Base-by-base conservation (phyloP, 2,329 filamentous ascomycete genomes). In the Monosporascus sp. region DNA sequence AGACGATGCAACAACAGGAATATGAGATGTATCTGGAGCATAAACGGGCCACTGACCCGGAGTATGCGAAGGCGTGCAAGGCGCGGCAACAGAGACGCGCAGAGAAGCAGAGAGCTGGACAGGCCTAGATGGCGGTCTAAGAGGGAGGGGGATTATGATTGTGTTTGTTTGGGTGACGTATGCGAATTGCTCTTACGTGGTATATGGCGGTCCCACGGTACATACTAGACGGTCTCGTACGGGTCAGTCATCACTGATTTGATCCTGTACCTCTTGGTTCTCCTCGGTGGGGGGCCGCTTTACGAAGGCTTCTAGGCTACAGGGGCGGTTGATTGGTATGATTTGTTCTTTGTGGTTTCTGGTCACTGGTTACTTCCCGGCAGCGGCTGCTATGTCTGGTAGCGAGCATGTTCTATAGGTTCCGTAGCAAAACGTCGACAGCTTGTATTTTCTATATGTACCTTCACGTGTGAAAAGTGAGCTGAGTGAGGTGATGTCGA, bases 1-100 rank as follows among this genome's bases (percentile, higher is more conserved):
- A 58, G 41, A 47, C 55, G 2, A 52, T 51, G 46, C 53, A 62
- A 11, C 66, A 69, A 39, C 59, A 61, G 46, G 48, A 57, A 35
- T 69, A 68, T 52, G 66, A 69, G 51, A 59, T 59, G 20, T 69
- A 65, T 27, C 62, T 69, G 7, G 66, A 69, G 51, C 51, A 55
- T 20, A 60, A 55, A 37, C 63, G 66, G 17, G 48, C 56, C 1
- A 59, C 54, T 0, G 58, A 69, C 25, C 57, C 60, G 2, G 35
- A 41, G 1, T 68, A 64, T 25, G 64, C 65, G 14, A 41, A 55
- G 20, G 56, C 60, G 45, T 67, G 65, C 54, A 61, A 58, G 50
- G 56, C 59, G 47, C 63, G 66, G 22, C 66, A 69, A 51, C 60
- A 59, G 2, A 62, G 59, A 38, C 64, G 66, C 25, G 59, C 57